phyloP scores from a whole-genome alignment of 108 stramenopile genomes.

The Pseudonitzschia multistriata region DNA sequence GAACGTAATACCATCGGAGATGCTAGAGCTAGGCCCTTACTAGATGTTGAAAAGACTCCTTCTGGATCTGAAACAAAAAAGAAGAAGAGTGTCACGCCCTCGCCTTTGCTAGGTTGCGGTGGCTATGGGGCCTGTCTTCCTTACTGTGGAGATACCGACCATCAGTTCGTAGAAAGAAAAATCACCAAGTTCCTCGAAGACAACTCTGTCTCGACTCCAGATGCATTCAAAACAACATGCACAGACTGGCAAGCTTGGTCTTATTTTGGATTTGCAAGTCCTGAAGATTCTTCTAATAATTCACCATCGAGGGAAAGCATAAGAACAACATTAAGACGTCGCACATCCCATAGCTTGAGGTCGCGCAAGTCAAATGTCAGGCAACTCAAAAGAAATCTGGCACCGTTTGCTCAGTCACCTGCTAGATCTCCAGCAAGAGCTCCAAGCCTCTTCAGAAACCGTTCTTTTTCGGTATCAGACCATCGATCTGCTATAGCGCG shows the following conservation, averaged over 20 bases:
- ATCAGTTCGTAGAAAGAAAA: constrained; percentile 4
- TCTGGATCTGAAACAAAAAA: constrained; percentile 4
- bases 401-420: constrained; percentile 33
- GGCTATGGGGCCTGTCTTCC: background rate
- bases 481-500: constrained; percentile 25
- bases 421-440: constrained; percentile 5
- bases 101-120: constrained; percentile 6
- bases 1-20: background rate
- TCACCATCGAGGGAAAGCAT: constrained; percentile 21
- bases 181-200: constrained; percentile 22
- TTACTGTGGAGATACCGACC: background rate
- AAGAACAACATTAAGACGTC: constrained; percentile 23
- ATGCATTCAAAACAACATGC: background rate
- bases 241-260: constrained; percentile 30
- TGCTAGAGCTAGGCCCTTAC: constrained; percentile 2
- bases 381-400: constrained; percentile 30
- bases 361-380: constrained; percentile 23
- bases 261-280: constrained; percentile 14
- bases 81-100: background rate
- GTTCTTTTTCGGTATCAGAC: constrained; percentile 31
- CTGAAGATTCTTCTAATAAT: background rate
- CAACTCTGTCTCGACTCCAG: background rate
- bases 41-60: constrained; percentile 24
- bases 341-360: constrained; percentile 27
- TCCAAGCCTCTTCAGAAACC: constrained; percentile 14